Conservation (phyloP, 2,329 filamentous ascomycete genomes). For the Epichloe hybrida region DNA sequence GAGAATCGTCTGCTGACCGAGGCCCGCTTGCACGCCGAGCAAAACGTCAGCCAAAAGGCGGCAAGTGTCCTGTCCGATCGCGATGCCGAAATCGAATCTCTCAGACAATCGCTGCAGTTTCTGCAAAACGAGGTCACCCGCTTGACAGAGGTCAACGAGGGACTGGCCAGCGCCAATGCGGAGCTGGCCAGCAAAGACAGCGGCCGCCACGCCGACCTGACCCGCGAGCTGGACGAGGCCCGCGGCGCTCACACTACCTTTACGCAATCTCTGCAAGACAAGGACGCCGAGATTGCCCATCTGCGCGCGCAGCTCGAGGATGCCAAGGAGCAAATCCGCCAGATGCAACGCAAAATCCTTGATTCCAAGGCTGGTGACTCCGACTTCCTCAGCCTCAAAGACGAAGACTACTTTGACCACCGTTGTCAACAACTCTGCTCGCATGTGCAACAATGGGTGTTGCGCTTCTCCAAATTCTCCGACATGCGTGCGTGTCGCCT, state of each 20-base stretch:
- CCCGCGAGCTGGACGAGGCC: slow-evolving; percentile 56
- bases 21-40: slow-evolving; percentile 56
- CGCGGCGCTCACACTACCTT: slow-evolving; percentile 51
- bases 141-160: slow-evolving; percentile 70
- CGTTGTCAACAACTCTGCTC: slow-evolving; percentile 91
- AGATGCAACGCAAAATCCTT: slow-evolving; percentile 40
- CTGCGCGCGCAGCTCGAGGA: slow-evolving; percentile 66
- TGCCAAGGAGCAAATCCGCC: slow-evolving; percentile 49
- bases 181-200: slow-evolving; percentile 65
- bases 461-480: slow-evolving; percentile 95
- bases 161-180: slow-evolving; percentile 62
- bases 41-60: slow-evolving; percentile 49
- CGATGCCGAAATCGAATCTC: slow-evolving; percentile 72
- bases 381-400: slow-evolving; percentile 63
- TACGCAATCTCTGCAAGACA: slow-evolving; percentile 56
- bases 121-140: slow-evolving; percentile 71
- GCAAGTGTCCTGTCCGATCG: slow-evolving; percentile 64
- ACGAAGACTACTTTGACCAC: slow-evolving; percentile 91
- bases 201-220: slow-evolving; percentile 52
- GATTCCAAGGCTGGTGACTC: slow-evolving; percentile 46
- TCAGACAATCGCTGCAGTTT: slow-evolving; percentile 65
- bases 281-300: slow-evolving; percentile 69
- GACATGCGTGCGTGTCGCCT: slow-evolving; percentile 79
- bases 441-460: slow-evolving; percentile 93
- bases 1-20: slow-evolving; percentile 75